These are phyloP conservation scores for Coniferiporia weirii DNA, from an alignment of 1,284 basidiomycete genomes.

Conservation along the genomic window DNA sequence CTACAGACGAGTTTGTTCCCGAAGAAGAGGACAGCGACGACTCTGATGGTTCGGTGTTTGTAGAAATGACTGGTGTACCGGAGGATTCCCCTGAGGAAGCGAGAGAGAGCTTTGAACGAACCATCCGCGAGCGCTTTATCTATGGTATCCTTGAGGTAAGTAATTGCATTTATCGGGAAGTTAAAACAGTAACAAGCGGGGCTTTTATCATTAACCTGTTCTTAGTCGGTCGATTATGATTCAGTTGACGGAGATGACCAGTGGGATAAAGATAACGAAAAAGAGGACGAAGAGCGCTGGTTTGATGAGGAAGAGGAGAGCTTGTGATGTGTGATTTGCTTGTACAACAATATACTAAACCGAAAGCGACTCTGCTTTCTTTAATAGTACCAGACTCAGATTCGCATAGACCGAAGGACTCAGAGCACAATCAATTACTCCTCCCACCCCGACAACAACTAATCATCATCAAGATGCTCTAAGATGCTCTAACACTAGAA, in stretches of 20 bases:
- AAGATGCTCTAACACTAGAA: no score
- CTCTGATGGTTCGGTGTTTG: constrained; percentile 40
- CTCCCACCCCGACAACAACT: no score
- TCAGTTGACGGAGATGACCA: constrained; percentile 70
- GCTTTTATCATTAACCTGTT: neutral
- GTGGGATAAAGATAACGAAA: constrained; percentile 55
- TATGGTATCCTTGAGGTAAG: constrained; percentile 70
- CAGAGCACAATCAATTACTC: no score
- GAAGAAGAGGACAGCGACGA: constrained; percentile 61
- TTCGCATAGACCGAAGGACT: no score
- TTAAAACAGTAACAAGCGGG: constrained; percentile 1
- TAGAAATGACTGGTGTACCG: constrained; percentile 24
- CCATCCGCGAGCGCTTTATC: constrained; percentile 63
- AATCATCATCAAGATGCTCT: no score
- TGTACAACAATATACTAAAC: neutral
- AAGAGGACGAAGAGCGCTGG: constrained; percentile 66
- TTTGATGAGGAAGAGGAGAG: constrained; percentile 65
- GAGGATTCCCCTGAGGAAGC: constrained; percentile 44
- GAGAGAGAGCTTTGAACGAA: constrained; percentile 48
- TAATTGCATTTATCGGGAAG: constrained; percentile 10
- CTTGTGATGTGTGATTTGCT: neutral
- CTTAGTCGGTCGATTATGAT: constrained; percentile 65
- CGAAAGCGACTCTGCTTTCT: no score
- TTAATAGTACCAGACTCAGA: no score
- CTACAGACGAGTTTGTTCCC: constrained; percentile 46